Conservation (phyloP, 768 basidiomycete genomes). For the Trametes coccinea region DNA sequence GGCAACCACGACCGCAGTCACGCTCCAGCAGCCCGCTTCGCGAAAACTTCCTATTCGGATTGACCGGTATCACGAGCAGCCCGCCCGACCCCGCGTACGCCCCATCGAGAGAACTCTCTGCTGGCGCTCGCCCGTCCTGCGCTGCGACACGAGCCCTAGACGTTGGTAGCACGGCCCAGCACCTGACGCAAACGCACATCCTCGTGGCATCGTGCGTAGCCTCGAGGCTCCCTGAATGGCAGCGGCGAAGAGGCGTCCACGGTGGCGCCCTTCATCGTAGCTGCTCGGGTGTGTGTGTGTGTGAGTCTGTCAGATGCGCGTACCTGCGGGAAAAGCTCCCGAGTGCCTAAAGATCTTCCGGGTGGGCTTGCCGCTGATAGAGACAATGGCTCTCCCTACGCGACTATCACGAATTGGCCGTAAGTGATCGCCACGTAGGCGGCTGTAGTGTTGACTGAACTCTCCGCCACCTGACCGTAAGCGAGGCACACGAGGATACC, state of each 20-base stretch:
- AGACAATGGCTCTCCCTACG: neutral
- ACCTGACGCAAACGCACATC: neutral
- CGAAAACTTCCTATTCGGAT: constrained; percentile 12
- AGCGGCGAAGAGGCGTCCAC: neutral
- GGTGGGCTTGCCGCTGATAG: neutral
- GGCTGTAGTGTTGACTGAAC: constrained; percentile 3
- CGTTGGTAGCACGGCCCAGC: neutral
- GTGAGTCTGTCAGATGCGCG: neutral
- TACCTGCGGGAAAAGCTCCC: neutral
- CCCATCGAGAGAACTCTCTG: neutral
- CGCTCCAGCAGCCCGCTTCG: constrained; percentile 4
- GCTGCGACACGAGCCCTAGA: neutral
- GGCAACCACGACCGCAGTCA: constrained; percentile 5
- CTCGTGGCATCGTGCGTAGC: neutral
- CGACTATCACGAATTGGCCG: neutral
- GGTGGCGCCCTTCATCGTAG: constrained; percentile 12
- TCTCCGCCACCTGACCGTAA: constrained; percentile 5
- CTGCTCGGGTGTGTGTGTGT: constrained; percentile 1
- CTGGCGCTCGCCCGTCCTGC: neutral
- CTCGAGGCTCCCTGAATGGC: neutral
- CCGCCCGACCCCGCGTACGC: constrained; percentile 4
- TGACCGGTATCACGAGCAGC: constrained; percentile 10
- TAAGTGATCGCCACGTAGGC: constrained; percentile 2
- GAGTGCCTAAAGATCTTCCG: constrained; percentile 5
- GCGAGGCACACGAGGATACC: constrained; percentile 13